Evolutionary conservation across 2,329 filamentous ascomycete genomes (phyloP), one percentile per base, ranked within the genome.

Genomic region (Colletotrichum lentis): DNA sequence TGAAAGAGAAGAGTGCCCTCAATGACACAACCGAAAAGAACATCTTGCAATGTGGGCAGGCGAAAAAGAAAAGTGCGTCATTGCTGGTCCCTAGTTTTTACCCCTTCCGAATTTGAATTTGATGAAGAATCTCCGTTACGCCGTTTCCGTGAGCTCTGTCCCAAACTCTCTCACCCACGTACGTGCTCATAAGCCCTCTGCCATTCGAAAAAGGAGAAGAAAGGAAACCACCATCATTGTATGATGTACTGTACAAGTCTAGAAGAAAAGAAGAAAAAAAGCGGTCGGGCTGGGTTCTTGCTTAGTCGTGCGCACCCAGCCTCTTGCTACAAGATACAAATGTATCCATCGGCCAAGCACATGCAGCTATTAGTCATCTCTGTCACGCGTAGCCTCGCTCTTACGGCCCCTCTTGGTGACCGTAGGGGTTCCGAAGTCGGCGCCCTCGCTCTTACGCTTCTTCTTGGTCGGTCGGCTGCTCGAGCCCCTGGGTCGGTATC

Each of bases 401-500:
- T 81, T 82, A 46, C 80, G 75, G 20, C 78, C 70, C 53, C 70
- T 73, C 71, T 73, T 76, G 41, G 66, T 27, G 6, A 70, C 74
- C 35, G 75, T 77, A 31, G 76, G 76, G 31, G 79, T 79, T 24
- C 71, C 63, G 37, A 55, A 53, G 5, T 66, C 79, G 39, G 77
- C 80, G 35, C 73, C 78, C 56, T 85, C 84, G 72, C 85, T 87
- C 81, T 86, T 88, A 4, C 85, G 81, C 81, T 87, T 88, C 77
- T 84, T 84, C 80, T 88, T 89, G 0, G 79, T 77, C 20, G 85
- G 84, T 46, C 85, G 80, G 44, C 57, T 56, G 44, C 80, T 83
- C 2, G 80, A 81, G 2, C 86, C 86, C 71, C 88, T 87, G 3
- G 87, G 86, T 66, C 86, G 81, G 74, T 89, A 89, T 4, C 86